A percentile compares a stretch with the other conserved stretches of the same genome.
Conservation (phyloP, 1,284 basidiomycete genomes). For the Salmacisia buchloeana region DNA sequence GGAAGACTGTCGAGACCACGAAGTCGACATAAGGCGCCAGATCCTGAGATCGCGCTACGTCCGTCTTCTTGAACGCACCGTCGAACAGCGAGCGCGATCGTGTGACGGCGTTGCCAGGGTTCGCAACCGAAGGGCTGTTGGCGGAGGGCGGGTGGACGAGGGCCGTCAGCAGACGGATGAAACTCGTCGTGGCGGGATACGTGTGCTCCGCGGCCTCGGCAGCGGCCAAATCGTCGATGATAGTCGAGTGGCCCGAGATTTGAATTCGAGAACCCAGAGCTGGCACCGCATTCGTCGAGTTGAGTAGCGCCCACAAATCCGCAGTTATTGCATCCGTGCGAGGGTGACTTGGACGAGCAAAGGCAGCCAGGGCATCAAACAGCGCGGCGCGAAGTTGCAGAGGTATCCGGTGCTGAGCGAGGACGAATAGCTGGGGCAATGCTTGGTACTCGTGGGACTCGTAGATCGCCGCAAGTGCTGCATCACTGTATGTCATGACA, state of each 20-base stretch:
- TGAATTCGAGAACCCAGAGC: slow-evolving; percentile 21
- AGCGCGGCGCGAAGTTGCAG: slow-evolving; percentile 86
- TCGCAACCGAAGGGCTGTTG: background rate
- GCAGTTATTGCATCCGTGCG: slow-evolving; percentile 71
- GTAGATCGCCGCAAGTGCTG: slow-evolving; percentile 72
- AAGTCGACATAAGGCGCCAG: slow-evolving; percentile 75
- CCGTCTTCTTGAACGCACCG: background rate
- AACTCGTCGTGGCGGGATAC: slow-evolving; percentile 82
- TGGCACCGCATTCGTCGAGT: slow-evolving; percentile 65
- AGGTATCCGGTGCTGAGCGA: slow-evolving; percentile 54
- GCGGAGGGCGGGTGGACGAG: slow-evolving; percentile 51
- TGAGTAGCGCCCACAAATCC: slow-evolving; percentile 74
- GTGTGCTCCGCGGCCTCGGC: slow-evolving; percentile 71
- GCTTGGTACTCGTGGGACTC: slow-evolving; percentile 66
- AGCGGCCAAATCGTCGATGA: slow-evolving; percentile 66
- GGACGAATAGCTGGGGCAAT: slow-evolving; percentile 65
- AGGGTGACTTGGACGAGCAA: slow-evolving; percentile 62
- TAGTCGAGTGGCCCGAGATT: slow-evolving; percentile 30
- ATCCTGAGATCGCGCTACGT: slow-evolving; percentile 14
- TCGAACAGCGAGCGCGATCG: background rate
- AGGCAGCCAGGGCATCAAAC: slow-evolving; percentile 76
- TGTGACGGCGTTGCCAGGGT: background rate
- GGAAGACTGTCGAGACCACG: slow-evolving; percentile 80
- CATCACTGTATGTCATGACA: slow-evolving; percentile 70
- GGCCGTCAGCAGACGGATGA: slow-evolving; percentile 73